A percentile compares a stretch with the other conserved stretches of the same genome.
phyloP scores from a whole-genome alignment of 2,329 filamentous ascomycete species.

The Cordyceps pruinosa region DNA sequence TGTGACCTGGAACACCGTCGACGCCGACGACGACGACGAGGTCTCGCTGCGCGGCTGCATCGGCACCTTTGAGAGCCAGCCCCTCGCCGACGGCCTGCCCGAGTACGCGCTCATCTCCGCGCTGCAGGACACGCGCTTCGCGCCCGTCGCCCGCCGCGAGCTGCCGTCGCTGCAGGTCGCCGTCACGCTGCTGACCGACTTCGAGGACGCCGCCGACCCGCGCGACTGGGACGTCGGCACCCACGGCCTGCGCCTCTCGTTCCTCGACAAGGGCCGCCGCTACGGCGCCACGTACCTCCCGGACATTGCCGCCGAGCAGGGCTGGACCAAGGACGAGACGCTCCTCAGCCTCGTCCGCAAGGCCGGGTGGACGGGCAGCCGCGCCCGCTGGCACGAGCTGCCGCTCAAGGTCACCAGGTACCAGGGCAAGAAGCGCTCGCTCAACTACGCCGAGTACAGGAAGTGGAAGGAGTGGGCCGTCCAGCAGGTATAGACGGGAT shows the following conservation, averaged over 20 bases:
- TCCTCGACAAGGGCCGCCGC: conserved; percentile 63
- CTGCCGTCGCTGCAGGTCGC: conserved; percentile 54
- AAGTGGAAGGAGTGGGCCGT: conserved; percentile 70
- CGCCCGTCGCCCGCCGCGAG: conserved; percentile 46
- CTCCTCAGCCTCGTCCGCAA: conserved; percentile 87
- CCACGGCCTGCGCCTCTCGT: conserved; percentile 83
- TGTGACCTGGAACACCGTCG: conserved; percentile 84
- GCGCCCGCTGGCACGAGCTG: conserved; percentile 71
- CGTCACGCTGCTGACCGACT: conserved; percentile 79
- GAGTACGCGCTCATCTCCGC: conserved; percentile 79
- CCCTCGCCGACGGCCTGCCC: conserved; percentile 64
- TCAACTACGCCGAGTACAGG: conserved; percentile 68
- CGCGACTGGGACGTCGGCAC: conserved; percentile 82
- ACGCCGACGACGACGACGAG: conserved; percentile 37
- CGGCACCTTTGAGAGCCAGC: conserved; percentile 79
- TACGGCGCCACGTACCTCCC: conserved; percentile 88
- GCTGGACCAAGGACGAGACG: conserved; percentile 91
- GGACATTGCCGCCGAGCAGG: conserved; percentile 85
- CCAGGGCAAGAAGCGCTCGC: conserved; percentile 70
- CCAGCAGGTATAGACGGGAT: conserved; percentile 14
- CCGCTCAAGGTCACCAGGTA: conserved; percentile 76
- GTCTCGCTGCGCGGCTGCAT: conserved; percentile 86
- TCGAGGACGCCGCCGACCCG: conserved; percentile 65
- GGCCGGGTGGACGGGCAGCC: conserved; percentile 83
- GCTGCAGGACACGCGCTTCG: conserved; percentile 56